Evolutionary conservation across 176 grass and related monocot species (phyloP).

Genomic region (Eleusine indica): DNA sequence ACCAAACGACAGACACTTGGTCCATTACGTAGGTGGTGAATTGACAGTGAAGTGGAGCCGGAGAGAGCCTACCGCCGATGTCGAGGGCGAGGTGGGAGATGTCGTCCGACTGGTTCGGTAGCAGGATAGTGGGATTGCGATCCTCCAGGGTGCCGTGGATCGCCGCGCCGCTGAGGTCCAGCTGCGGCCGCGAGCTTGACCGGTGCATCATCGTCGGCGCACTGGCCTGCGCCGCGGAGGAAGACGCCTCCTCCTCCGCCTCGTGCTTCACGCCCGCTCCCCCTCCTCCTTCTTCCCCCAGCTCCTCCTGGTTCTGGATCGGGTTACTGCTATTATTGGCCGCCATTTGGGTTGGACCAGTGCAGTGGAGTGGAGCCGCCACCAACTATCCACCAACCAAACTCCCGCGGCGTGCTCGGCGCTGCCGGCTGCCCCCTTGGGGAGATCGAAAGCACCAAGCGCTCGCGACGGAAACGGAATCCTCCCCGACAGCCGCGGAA

Average conservation of each 20-base stretch:
- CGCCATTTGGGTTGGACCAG: conserved; percentile 50
- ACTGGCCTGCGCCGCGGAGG: background rate
- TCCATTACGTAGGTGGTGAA: background rate
- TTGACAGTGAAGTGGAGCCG: background rate
- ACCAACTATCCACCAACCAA: conserved; percentile 53
- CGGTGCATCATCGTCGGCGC: conserved; percentile 56
- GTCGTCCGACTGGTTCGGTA: conserved; percentile 97
- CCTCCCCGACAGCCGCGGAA: background rate
- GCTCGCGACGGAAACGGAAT: conserved; percentile 4
- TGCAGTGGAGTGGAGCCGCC: conserved; percentile 48
- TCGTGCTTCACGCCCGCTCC: conserved; percentile 45
- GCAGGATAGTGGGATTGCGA: conserved; percentile 79
- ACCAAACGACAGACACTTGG: background rate
- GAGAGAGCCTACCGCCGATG: conserved; percentile 72
- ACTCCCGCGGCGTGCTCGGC: conserved; percentile 5
- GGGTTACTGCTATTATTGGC: conserved; percentile 53
- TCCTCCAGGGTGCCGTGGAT: conserved; percentile 94
- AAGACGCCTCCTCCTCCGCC: conserved; percentile 9
- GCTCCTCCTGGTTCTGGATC: conserved; percentile 27
- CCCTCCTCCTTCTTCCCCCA: background rate
- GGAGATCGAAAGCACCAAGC: conserved; percentile 50
- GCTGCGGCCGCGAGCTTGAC: conserved; percentile 82
- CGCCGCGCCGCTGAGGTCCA: conserved; percentile 89
- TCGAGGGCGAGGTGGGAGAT: conserved; percentile 95
- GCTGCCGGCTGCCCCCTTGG: conserved; percentile 25